phyloP scores from a whole-genome alignment of 2,329 filamentous ascomycete species.

The Botrytis medusae region DNA sequence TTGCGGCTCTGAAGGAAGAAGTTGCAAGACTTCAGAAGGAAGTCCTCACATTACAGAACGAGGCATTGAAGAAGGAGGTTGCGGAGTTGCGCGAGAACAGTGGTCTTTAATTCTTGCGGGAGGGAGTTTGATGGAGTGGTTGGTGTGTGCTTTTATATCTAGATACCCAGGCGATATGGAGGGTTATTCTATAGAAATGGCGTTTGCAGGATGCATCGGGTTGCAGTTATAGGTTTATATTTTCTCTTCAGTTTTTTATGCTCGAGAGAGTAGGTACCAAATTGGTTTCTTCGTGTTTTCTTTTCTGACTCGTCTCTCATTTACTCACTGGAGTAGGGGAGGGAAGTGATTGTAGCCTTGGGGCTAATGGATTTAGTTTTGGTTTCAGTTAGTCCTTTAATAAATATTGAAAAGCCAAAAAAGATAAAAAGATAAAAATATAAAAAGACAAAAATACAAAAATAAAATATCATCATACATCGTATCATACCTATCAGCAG shows the following conservation, averaged over 20 bases:
- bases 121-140: not conserved
- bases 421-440: not conserved
- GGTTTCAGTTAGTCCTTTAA: not conserved
- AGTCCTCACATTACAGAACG: not conserved
- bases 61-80: not conserved
- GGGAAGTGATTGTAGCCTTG: no score
- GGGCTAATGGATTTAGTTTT: not conserved
- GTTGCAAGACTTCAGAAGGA: not conserved
- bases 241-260: not conserved
- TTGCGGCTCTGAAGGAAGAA: not conserved
- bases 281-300: not conserved
- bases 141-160: not conserved
- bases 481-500: not conserved
- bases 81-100: not conserved
- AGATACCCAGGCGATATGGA: not conserved
- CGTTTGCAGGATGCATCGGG: not conserved
- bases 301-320: not conserved
- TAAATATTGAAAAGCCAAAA: not conserved
- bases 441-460: not conserved
- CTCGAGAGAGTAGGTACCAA: not conserved
- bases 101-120: rapidly evolving
- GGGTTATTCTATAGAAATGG: not conserved
- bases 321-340: not conserved
- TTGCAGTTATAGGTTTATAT: not conserved
- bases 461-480: not conserved